Evolutionary conservation across 306 rosid species (phyloP).

Genomic region (Parietaria judaica): DNA sequence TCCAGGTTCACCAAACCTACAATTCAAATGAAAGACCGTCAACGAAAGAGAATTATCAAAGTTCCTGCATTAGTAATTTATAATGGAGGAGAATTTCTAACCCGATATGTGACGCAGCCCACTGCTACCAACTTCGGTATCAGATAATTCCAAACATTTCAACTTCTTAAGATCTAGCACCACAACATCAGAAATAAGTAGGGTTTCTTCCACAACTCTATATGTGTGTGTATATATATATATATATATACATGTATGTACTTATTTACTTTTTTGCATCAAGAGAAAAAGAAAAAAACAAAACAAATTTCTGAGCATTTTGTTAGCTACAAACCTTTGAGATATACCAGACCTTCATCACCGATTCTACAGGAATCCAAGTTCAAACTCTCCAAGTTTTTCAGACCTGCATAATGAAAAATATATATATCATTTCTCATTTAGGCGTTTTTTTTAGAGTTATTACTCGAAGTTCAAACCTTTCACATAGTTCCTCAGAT

Average conservation of each 20-base stretch:
- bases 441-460: no score
- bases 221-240: not conserved
- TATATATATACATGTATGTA: no score
- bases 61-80: not conserved
- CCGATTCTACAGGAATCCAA: constrained; percentile 81
- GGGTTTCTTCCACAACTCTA: not conserved
- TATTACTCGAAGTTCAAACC: no score
- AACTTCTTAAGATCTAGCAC: constrained; percentile 54
- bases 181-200: constrained; percentile 18
- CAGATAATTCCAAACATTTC: constrained; percentile 89
- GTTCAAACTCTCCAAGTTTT: constrained; percentile 78
- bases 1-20: constrained; percentile 73
- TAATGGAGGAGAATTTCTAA: constrained; percentile 18
- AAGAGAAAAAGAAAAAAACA: not conserved
- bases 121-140: constrained; percentile 73
- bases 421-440: not conserved
- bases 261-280: no score
- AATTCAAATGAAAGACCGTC: constrained; percentile 3
- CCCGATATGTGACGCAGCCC: constrained; percentile 89
- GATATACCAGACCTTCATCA: constrained; percentile 69
- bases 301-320: constrained; percentile 5
- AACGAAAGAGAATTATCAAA: not conserved
- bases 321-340: constrained; percentile 51
- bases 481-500: no score
- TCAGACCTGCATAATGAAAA: constrained; percentile 47